Percentiles rank a stretch among this genome's conserved stretches.
These are phyloP conservation scores for Alternaria sp. DNA, from an alignment of 2,329 filamentous ascomycete genomes.

Conservation along the genomic window DNA sequence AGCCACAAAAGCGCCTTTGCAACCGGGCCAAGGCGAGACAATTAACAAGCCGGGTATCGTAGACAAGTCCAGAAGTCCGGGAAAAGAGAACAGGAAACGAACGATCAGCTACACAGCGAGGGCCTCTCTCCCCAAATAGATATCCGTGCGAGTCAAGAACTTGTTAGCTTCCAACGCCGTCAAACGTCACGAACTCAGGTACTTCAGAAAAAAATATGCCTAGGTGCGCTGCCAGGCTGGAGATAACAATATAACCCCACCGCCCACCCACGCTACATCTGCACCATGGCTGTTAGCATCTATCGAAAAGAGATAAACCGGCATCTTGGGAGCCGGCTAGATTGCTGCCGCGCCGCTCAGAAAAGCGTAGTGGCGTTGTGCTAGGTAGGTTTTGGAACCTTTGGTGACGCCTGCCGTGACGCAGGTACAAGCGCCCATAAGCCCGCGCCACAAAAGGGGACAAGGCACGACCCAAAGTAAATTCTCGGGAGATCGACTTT, in stretches of 20 bases:
- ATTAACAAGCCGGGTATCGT: not conserved
- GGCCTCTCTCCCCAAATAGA: not conserved
- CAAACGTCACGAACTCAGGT: not conserved
- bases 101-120: not conserved
- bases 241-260: not conserved
- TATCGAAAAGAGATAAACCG: conserved; percentile 2
- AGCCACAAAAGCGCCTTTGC: conserved; percentile 1
- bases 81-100: too few relatives aligned
- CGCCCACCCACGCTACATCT: not conserved
- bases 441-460: not conserved
- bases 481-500: not conserved
- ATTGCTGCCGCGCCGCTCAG: not conserved
- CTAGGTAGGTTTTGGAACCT: not conserved
- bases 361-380: not conserved
- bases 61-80: not conserved
- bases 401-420: not conserved
- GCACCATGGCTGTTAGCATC: conserved; percentile 4
- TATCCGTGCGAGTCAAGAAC: not conserved
- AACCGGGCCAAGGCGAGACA: not conserved
- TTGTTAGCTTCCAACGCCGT: not conserved
- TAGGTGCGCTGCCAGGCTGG: not conserved
- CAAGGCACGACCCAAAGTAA: not conserved
- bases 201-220: not conserved
- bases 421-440: conserved; percentile 3
- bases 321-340: not conserved